Percentiles rank a stretch among this genome's conserved stretches.
These are phyloP conservation scores for Haplosporangium gracile DNA, from an alignment of 192 early-diverging fungal genomes.

Conservation along the genomic window DNA sequence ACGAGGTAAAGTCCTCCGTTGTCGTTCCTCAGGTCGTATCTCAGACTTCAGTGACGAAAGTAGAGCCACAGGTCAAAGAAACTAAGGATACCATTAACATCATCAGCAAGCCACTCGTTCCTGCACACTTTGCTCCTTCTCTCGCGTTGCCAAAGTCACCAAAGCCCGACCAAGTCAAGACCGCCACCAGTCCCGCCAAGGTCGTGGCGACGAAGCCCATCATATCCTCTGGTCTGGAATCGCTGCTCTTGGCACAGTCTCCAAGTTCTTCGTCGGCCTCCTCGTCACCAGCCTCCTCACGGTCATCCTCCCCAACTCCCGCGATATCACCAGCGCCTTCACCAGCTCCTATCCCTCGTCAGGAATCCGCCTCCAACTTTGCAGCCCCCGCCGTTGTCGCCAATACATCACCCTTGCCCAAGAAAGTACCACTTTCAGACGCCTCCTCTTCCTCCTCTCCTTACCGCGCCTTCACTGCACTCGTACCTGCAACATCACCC, in stretches of 20 bases:
- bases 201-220: background rate
- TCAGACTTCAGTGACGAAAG: background rate
- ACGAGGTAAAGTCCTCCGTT: background rate
- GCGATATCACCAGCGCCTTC: background rate
- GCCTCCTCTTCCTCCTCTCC: no score
- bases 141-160: background rate
- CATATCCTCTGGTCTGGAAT: background rate
- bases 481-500: constrained; percentile 7
- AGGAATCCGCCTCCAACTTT: background rate
- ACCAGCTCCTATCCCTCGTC: background rate
- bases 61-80: background rate
- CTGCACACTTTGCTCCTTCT: background rate
- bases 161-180: background rate
- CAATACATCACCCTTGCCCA: background rate
- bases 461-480: background rate
- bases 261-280: background rate
- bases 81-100: background rate
- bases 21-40: no score
- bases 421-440: background rate
- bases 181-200: background rate
- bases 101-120: background rate
- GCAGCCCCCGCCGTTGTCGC: background rate
- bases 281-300: background rate
- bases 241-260: background rate
- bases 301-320: background rate